Conservation (phyloP, 164 flowering plant genomes). For the Annona cherimola region DNA sequence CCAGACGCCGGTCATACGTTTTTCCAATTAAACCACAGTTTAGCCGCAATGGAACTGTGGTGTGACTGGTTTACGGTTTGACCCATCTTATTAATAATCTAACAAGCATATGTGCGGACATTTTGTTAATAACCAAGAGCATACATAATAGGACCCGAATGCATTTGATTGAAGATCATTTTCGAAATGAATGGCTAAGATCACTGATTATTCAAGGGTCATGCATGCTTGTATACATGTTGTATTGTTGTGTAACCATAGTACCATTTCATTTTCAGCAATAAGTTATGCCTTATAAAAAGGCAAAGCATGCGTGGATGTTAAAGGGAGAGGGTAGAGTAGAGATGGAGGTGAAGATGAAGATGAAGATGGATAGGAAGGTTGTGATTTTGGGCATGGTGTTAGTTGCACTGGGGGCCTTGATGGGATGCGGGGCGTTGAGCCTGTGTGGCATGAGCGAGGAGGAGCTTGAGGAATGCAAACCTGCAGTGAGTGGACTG, state of each 20-base stretch:
- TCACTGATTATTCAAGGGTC: neutral
- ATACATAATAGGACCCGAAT: too few relatives aligned
- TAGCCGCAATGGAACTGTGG: neutral
- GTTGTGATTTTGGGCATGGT: conserved; percentile 12
- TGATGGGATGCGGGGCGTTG: neutral
- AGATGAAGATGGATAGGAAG: conserved; percentile 18
- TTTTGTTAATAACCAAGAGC: too few relatives aligned
- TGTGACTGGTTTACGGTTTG: too few relatives aligned
- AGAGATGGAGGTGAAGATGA: neutral
- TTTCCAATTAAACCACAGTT: neutral
- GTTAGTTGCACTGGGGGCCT: conserved; percentile 7
- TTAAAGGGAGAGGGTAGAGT: neutral
- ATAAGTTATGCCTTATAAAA: too few relatives aligned
- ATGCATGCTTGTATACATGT: neutral
- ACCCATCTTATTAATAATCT: too few relatives aligned
- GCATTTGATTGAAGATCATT: too few relatives aligned
- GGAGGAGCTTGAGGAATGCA: conserved; percentile 29
- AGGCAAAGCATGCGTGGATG: neutral
- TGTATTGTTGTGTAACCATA: too few relatives aligned
- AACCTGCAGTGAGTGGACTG: conserved; percentile 28
- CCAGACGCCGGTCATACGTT: neutral
- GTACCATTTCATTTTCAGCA: too few relatives aligned
- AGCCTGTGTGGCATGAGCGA: conserved; percentile 28
- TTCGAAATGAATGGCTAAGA: neutral
- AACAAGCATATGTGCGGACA: too few relatives aligned